Evolutionary conservation across 2,329 filamentous ascomycete species (phyloP).

Genomic region (Ceratocystis eucalypticola): DNA sequence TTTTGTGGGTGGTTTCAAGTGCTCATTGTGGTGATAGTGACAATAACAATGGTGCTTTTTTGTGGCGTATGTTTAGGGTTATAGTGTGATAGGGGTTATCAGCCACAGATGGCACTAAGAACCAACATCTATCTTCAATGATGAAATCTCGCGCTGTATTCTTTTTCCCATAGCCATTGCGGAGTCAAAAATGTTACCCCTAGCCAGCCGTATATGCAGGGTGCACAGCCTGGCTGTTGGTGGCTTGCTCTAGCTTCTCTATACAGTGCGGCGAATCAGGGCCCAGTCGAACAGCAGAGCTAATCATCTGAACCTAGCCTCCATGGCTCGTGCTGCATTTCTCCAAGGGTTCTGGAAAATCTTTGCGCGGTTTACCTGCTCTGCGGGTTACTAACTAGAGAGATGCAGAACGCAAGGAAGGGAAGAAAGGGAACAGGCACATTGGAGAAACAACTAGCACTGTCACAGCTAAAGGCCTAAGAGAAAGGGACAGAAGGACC

Average conservation of each 20-base stretch:
- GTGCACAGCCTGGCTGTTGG: not conserved
- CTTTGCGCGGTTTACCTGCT: not conserved
- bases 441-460: too few relatives aligned
- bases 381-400: not conserved
- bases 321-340: not conserved
- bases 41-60: not conserved
- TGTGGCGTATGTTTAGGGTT: not conserved
- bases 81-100: not conserved
- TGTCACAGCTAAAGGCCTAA: too few relatives aligned
- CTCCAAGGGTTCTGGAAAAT: slow-evolving; percentile 1
- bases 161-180: not conserved
- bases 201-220: not conserved
- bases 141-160: not conserved
- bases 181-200: not conserved
- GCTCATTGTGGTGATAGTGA: slow-evolving; percentile 1
- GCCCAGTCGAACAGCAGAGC: not conserved
- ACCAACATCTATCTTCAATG: not conserved
- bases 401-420: not conserved
- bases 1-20: not conserved
- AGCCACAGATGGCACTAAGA: not conserved
- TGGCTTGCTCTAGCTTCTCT: slow-evolving; percentile 1
- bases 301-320: not conserved
- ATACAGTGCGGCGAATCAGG: not conserved
- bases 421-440: not conserved
- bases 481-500: not conserved